Evolutionary conservation across 1,284 basidiomycete genomes (phyloP).

Genomic region (Rhodotorula sp.): DNA sequence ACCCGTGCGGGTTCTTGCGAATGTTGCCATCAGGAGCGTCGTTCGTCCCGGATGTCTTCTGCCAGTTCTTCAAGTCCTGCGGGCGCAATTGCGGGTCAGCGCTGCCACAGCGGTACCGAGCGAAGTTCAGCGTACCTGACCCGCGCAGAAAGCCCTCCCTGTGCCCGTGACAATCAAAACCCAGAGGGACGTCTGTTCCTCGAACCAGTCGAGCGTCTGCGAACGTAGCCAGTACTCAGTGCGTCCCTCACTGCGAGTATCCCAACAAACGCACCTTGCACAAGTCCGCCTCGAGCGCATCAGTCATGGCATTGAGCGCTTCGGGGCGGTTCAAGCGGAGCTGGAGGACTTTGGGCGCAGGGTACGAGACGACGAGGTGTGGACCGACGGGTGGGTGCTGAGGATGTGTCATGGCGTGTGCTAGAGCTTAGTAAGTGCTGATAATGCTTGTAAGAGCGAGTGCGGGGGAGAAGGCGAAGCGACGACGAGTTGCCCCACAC

Average conservation of each 20-base stretch:
- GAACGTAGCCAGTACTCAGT: background rate
- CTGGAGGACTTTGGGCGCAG: constrained; percentile 64
- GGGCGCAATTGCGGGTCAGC: background rate
- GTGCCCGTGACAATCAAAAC: constrained; percentile 72
- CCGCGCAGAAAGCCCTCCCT: constrained; percentile 75
- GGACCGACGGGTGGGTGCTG: constrained; percentile 16
- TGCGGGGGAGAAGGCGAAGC: no score
- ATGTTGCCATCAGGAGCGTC: constrained; percentile 14
- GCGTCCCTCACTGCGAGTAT: no score
- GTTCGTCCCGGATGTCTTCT: constrained; percentile 16
- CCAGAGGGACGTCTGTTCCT: constrained; percentile 69
- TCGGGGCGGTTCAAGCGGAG: constrained; percentile 72
- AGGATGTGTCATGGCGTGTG: background rate
- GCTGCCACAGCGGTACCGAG: no score
- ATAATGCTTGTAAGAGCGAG: no score
- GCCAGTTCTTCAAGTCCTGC: constrained; percentile 37
- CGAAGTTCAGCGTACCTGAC: constrained; percentile 67
- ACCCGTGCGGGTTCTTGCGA: constrained; percentile 58
- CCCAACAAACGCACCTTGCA: background rate
- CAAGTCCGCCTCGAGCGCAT: constrained; percentile 18
- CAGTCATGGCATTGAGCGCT: constrained; percentile 67
- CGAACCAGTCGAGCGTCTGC: constrained; percentile 66
- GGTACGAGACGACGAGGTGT: constrained; percentile 61
- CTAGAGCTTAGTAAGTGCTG: no score
- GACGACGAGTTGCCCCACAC: no score